These are phyloP conservation scores for Aureobasidium sp. DNA, from an alignment of 2,329 filamentous ascomycete genomes.

Conservation along the genomic window DNA sequence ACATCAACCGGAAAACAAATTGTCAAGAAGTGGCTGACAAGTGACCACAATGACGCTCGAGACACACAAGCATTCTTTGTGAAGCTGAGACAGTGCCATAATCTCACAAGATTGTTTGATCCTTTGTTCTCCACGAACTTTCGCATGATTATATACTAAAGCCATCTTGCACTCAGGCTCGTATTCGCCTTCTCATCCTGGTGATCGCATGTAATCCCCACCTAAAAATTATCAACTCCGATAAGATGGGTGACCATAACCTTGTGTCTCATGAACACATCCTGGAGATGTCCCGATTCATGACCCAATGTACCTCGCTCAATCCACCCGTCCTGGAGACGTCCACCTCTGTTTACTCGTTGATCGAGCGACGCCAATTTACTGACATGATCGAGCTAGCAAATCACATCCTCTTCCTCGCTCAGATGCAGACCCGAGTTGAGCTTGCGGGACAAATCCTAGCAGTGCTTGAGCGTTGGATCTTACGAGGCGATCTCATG, in stretches of 20 bases:
- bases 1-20: no score
- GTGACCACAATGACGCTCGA: no score
- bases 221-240: background rate
- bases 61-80: no score
- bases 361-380: slow-evolving; percentile 13
- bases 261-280: background rate
- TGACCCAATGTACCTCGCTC: background rate
- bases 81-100: no score
- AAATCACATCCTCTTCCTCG: background rate
- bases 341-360: background rate
- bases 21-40: no score
- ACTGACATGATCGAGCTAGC: slow-evolving; percentile 11
- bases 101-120: fast-evolving
- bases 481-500: background rate
- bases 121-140: background rate
- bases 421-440: background rate
- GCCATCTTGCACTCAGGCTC: background rate
- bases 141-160: background rate
- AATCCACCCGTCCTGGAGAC: slow-evolving; percentile 11
- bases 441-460: background rate
- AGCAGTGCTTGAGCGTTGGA: background rate
- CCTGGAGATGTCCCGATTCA: slow-evolving; percentile 4
- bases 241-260: background rate
- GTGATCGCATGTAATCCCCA: background rate
- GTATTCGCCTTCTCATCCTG: background rate